Evolutionary conservation across 2,329 filamentous ascomycete species (phyloP).

Genomic region (Arthrocladium fulminans): DNA sequence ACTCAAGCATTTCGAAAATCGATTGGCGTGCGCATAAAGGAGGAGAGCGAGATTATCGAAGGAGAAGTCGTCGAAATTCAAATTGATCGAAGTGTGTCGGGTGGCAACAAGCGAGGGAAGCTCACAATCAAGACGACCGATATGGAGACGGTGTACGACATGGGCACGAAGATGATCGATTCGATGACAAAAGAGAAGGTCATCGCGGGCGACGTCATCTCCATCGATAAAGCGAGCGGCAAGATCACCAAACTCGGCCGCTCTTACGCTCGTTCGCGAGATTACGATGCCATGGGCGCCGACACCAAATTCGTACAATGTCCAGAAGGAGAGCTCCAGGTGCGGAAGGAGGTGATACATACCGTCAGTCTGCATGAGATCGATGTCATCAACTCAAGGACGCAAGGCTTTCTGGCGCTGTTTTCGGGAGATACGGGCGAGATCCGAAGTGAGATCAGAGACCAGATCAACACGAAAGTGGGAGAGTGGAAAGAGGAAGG

Average conservation of each 20-base stretch:
- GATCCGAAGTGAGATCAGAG: constrained; percentile 91
- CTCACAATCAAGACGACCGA: constrained; percentile 99
- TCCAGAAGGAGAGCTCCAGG: constrained; percentile 93
- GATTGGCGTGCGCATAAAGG: constrained; percentile 95
- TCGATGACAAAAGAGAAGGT: constrained; percentile 99
- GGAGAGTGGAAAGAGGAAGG: constrained; percentile 99
- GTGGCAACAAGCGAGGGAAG: constrained; percentile 95
- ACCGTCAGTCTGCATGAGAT: constrained; percentile 97
- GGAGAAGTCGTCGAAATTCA: constrained; percentile 98
- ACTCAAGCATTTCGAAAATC: constrained; percentile 99
- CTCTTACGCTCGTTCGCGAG: constrained; percentile 86
- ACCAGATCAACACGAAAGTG: constrained; percentile 99
- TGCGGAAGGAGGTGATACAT: constrained; percentile 92
- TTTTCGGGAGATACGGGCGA: constrained; percentile 98
- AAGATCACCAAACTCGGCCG: constrained; percentile 96
- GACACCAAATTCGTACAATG: constrained; percentile 98
- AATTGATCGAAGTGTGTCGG: constrained; percentile 92
- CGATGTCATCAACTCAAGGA: constrained; percentile 96
- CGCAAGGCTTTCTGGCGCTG: constrained; percentile 93
- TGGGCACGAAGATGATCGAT: constrained; percentile 99
- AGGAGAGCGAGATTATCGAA: constrained; percentile 98
- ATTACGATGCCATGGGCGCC: constrained; percentile 98
- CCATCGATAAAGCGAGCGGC: constrained; percentile 95
- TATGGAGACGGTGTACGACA: constrained; percentile 99
- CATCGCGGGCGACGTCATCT: constrained; percentile 96